Percentiles rank a stretch among this genome's conserved stretches.
phyloP scores from a whole-genome alignment of 805 yeast species.

The Metahyphopichia silvanorum region DNA sequence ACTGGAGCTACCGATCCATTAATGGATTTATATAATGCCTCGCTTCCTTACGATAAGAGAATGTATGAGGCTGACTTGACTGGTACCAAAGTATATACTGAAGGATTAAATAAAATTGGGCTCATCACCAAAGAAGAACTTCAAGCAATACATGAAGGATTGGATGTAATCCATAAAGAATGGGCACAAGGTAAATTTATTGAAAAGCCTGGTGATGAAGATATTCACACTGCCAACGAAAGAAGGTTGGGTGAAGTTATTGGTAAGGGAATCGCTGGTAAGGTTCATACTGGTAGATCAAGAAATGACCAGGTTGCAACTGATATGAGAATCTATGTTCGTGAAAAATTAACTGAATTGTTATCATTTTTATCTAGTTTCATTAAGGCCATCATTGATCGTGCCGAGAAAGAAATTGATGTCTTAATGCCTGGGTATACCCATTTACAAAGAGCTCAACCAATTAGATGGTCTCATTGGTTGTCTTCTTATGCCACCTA shows the following conservation, averaged over 20 bases:
- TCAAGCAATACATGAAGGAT: slow-evolving; percentile 77
- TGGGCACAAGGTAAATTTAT: slow-evolving; percentile 72
- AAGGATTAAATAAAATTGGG: slow-evolving; percentile 78
- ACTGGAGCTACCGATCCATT: slow-evolving; percentile 96
- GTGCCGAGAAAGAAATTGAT: slow-evolving; percentile 86
- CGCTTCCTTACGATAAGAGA: slow-evolving; percentile 90
- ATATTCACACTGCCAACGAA: slow-evolving; percentile 98
- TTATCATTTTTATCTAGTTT: slow-evolving; percentile 55
- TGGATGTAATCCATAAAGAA: slow-evolving; percentile 67
- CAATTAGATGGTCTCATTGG: slow-evolving; percentile 99
- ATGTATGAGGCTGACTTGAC: slow-evolving; percentile 94
- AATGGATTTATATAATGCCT: slow-evolving; percentile 96
- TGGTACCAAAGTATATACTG: slow-evolving; percentile 91
- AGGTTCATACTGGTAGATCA: slow-evolving; percentile 98
- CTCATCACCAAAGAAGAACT: slow-evolving; percentile 73
- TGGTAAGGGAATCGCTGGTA: slow-evolving; percentile 91
- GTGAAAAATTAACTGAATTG: slow-evolving; percentile 69
- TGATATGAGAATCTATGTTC: slow-evolving; percentile 94
- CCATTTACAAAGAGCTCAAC: slow-evolving; percentile 97
- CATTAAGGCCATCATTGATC: slow-evolving; percentile 60
- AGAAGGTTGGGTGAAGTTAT: slow-evolving; percentile 95
- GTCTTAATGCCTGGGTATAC: slow-evolving; percentile 99
- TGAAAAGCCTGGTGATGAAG: slow-evolving; percentile 91
- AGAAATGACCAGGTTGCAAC: slow-evolving; percentile 99
- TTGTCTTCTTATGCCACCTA: slow-evolving; percentile 91